Percentiles rank a stretch among this genome's conserved stretches.
phyloP scores from a whole-genome alignment of 805 yeast genomes.

The Sugiyamaella chiloensis region DNA sequence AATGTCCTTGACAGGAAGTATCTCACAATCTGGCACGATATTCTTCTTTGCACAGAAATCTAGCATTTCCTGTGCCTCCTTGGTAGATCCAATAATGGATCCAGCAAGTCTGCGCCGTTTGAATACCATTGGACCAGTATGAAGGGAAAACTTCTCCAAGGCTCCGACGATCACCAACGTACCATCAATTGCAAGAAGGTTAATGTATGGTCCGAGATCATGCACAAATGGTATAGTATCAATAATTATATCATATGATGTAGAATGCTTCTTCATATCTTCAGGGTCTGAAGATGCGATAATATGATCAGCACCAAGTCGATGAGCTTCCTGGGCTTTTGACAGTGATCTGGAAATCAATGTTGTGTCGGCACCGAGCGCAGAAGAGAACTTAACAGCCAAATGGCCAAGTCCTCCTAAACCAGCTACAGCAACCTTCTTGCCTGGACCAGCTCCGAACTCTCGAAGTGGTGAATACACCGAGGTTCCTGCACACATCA shows the following conservation, averaged over 20 bases:
- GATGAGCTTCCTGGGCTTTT: constrained; percentile 50
- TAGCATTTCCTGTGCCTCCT: constrained; percentile 65
- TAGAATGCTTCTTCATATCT: constrained; percentile 32
- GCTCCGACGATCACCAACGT: constrained; percentile 63
- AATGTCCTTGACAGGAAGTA: constrained; percentile 43
- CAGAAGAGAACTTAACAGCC: constrained; percentile 56
- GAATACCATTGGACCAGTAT: constrained; percentile 38
- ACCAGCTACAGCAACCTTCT: constrained; percentile 56
- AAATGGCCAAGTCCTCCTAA: constrained; percentile 67
- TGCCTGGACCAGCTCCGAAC: constrained; percentile 48
- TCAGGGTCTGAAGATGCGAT: constrained; percentile 44
- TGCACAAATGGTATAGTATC: constrained; percentile 53
- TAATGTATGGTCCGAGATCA: constrained; percentile 47
- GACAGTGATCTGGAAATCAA: constrained; percentile 51
- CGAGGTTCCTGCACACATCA: constrained; percentile 76
- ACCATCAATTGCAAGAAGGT: constrained; percentile 54
- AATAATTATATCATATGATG: constrained; percentile 49
- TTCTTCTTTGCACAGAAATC: constrained; percentile 57
- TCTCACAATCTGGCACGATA: constrained; percentile 62
- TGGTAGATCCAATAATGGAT: constrained; percentile 59
- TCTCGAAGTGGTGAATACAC: constrained; percentile 59
- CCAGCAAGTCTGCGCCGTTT: constrained; percentile 38
- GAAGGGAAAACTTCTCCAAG: not conserved
- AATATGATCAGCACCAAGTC: constrained; percentile 57
- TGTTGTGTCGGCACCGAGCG: constrained; percentile 59